These are phyloP conservation scores for Immersiella caudata DNA, from an alignment of 495 filamentous ascomycete genomes.

Conservation along the genomic window DNA sequence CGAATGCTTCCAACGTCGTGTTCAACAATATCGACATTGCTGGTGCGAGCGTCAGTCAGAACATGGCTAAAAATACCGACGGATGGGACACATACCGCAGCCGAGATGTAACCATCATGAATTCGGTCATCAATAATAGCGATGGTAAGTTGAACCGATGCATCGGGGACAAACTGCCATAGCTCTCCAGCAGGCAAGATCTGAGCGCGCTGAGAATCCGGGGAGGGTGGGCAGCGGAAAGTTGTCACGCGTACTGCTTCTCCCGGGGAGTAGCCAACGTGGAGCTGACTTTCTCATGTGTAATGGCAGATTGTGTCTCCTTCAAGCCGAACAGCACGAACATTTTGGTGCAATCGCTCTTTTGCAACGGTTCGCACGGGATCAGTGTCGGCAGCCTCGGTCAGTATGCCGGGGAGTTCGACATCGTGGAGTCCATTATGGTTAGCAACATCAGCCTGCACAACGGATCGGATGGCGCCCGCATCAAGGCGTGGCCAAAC, in stretches of 20 bases:
- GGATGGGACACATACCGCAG: conserved; percentile 73
- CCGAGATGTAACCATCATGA: conserved; percentile 64
- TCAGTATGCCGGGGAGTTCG: conserved; percentile 63
- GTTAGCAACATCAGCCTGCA: conserved; percentile 70
- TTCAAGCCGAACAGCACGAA: conserved; percentile 80
- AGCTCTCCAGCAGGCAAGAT: too few species aligned
- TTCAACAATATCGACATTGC: conserved; percentile 68
- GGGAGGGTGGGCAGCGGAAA: too few species aligned
- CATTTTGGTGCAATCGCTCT: conserved; percentile 69
- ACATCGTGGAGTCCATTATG: conserved; percentile 67
- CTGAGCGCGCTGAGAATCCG: too few species aligned
- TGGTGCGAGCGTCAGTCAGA: conserved; percentile 37
- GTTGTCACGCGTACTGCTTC: too few species aligned
- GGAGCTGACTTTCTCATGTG: not conserved
- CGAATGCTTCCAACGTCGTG: conserved; percentile 67
- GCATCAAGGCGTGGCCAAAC: conserved; percentile 59
- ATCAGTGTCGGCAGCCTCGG: conserved; percentile 71
- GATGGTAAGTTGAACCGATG: conserved; percentile 46
- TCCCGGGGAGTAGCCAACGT: too few species aligned
- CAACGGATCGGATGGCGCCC: conserved; percentile 65
- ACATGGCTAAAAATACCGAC: conserved; percentile 65
- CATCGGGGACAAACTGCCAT: not conserved
- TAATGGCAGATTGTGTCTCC: conserved; percentile 61
- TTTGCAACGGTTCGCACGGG: conserved; percentile 74
- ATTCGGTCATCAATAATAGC: conserved; percentile 68